Conservation (phyloP, 2,329 filamentous ascomycete genomes). For the Scleromitrula shiraiana region DNA sequence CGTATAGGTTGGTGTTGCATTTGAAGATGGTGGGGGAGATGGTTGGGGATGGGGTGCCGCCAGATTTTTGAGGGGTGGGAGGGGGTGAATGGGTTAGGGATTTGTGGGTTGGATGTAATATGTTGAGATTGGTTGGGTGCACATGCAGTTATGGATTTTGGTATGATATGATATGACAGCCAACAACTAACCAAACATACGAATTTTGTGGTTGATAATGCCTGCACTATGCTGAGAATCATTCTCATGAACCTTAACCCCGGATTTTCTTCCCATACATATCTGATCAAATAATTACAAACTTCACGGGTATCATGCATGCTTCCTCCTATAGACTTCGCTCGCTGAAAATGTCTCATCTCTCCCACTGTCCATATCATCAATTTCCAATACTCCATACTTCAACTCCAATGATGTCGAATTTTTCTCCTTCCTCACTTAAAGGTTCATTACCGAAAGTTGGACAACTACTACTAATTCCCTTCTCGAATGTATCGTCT, state of each 20-base stretch:
- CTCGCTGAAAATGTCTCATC: background rate
- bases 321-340: background rate
- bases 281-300: conserved; percentile 1
- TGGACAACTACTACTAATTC: conserved; percentile 73
- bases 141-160: background rate
- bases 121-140: background rate
- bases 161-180: background rate
- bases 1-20: conserved; percentile 75
- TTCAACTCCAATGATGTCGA: conserved; percentile 84
- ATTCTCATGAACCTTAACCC: background rate
- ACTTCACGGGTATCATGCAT: conserved; percentile 9
- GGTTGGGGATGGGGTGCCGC: conserved; percentile 13
- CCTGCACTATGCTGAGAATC: background rate
- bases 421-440: conserved; percentile 88
- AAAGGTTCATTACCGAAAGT: conserved; percentile 94
- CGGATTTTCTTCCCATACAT: background rate
- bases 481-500: conserved; percentile 74
- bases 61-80: background rate
- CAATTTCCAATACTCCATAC: conserved; percentile 77
- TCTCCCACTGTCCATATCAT: background rate
- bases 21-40: conserved; percentile 27
- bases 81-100: background rate
- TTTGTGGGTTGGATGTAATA: background rate
- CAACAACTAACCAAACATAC: background rate
- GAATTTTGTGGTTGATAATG: background rate